Conservation (phyloP, 139 green algal species). For the Chlamydomonas applanata region DNA sequence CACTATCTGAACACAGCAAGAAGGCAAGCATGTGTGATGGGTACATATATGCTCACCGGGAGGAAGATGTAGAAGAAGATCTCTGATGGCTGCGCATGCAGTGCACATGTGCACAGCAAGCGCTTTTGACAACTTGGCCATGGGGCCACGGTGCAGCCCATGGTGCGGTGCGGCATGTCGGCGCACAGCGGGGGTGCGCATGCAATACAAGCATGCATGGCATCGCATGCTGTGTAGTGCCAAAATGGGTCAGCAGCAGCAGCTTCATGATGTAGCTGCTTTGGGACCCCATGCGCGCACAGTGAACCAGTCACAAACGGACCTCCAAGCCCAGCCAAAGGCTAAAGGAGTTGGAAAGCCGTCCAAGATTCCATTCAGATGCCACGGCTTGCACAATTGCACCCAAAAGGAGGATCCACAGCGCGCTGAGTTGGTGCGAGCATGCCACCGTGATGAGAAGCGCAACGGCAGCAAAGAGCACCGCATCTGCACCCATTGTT, state of each 20-base stretch:
- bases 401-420: slow-evolving; percentile 48
- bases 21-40: no score
- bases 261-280: no score
- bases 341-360: slow-evolving; percentile 71
- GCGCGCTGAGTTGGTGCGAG: slow-evolving; percentile 25
- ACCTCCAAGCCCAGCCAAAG: slow-evolving; percentile 78
- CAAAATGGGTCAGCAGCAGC: neutral
- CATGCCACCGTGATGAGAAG: slow-evolving; percentile 38
- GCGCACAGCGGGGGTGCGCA: neutral
- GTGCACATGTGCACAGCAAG: neutral
- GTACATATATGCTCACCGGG: no score
- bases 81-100: slow-evolving; percentile 46
- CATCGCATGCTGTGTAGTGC: neutral
- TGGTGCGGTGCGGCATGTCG: neutral
- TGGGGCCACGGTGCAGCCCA: no score
- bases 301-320: neutral
- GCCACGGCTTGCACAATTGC: slow-evolving; percentile 20
- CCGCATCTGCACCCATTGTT: no score
- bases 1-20: no score
- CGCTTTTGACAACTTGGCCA: no score
- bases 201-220: neutral
- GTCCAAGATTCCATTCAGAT: slow-evolving; percentile 31
- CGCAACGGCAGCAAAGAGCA: slow-evolving; percentile 50
- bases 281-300: neutral
- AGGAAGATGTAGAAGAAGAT: slow-evolving; percentile 91